Conservation (phyloP, 495 filamentous ascomycete genomes). For the Penicillium longicatenatum region DNA sequence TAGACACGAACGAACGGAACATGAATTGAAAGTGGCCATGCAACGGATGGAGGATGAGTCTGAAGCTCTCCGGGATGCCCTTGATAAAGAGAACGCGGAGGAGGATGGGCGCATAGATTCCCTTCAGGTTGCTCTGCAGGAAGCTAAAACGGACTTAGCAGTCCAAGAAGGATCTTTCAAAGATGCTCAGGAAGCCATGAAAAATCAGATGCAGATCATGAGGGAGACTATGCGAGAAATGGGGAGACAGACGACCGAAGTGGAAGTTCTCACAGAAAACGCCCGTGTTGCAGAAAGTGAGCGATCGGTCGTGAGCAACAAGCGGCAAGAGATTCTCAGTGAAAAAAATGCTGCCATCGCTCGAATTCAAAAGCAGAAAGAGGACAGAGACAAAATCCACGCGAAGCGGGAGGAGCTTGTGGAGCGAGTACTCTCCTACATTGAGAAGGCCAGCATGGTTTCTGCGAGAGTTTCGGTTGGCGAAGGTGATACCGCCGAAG, state of each 20-base stretch:
- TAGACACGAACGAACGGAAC: conserved; percentile 44
- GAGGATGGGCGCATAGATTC: conserved; percentile 65
- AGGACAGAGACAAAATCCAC: conserved; percentile 47
- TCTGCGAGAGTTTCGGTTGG: conserved; percentile 64
- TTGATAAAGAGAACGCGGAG: conserved; percentile 60
- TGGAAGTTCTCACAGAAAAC: conserved; percentile 42
- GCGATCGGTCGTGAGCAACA: conserved; percentile 46
- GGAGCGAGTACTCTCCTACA: conserved; percentile 54
- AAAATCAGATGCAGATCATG: conserved; percentile 46
- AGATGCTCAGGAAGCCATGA: conserved; percentile 55
- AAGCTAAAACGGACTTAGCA: conserved; percentile 52
- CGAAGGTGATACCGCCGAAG: conserved; percentile 62
- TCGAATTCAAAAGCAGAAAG: conserved; percentile 49
- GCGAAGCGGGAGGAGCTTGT: conserved; percentile 47
- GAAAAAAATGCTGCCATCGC: conserved; percentile 68
- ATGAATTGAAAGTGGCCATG: conserved; percentile 52
- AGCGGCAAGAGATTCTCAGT: conserved; percentile 55
- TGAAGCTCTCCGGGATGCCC: conserved; percentile 58
- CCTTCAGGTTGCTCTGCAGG: conserved; percentile 54
- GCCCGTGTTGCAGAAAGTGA: conserved; percentile 62
- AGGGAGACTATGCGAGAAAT: conserved; percentile 44
- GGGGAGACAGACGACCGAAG: conserved; percentile 37
- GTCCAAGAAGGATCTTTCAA: conserved; percentile 49
- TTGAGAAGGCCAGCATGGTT: conserved; percentile 56
- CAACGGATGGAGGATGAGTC: conserved; percentile 61